Base-by-base conservation (phyloP, 768 basidiomycete genomes). In the Calocybe gangraenosa region DNA sequence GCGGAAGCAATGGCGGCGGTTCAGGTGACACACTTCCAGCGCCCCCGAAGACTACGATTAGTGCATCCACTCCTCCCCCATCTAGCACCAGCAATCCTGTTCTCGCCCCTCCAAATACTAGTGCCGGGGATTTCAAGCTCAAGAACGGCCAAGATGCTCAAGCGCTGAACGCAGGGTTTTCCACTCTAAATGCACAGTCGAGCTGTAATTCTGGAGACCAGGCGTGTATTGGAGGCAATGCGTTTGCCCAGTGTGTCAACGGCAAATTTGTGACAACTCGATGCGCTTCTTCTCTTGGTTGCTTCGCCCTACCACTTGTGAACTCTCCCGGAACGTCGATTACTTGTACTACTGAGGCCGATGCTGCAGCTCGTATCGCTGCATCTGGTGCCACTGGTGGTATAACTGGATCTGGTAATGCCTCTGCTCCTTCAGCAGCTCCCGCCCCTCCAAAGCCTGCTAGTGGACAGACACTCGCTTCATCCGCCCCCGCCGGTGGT, bases 201-300 rank as follows among this genome's bases (percentile, higher is more conserved):
- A n/a, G 61, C 8, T 78, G 76, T 58, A 63, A 59, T 2, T 54
- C 50, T 37, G 71, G 74, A n/a, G 60, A 68, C 19, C 51, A 65
- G 18, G 77, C 75, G 1, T 81, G 79, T 50, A 51, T 78, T 14
- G 51, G 60, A 41, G 55, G 54, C 23, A 47, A 61, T 7, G 11
- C 6, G 6, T 73, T 81, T 32, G 76, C 77, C 3, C 74, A 74
- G 49, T 81, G 80, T 50, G 74, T 71, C 17, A 58, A 54, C 23
- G 76, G 75, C 31, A 54, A 57, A 36, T 70, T 67, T 49, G 59
- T 56, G 18, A 48, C 54, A 19, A 62, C 58, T 4, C 39, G 55
- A 13, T 70, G 69, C 44, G 59, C 53, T 0, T 52, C 42, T 2
- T 53, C 58, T 6, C 49, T 62, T n/a, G 59, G 55, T 20, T 74